Evolutionary conservation across 371 early-diverging fungal genomes (phyloP).

Genomic region (Polyrhizophydium stewartii): DNA sequence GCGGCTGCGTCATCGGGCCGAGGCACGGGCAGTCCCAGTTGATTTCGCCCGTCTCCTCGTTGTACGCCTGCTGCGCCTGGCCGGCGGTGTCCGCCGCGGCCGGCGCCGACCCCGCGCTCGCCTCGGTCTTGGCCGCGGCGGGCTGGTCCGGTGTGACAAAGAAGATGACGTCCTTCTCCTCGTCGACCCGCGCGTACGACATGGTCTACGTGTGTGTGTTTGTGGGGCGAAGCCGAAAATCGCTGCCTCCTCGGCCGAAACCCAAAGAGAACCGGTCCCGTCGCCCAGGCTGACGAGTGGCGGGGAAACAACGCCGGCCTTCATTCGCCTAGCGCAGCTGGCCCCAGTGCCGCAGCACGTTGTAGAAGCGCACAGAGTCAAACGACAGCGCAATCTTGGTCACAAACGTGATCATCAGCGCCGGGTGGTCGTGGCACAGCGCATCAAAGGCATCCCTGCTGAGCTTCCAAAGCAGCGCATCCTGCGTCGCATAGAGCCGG

Average conservation of each 20-base stretch:
- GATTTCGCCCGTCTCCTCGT: conserved; percentile 85
- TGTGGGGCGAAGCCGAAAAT: not conserved
- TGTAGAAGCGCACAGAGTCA: conserved; percentile 25
- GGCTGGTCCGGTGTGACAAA: conserved; percentile 29
- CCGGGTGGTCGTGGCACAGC: conserved; percentile 17
- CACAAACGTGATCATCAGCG: conserved; percentile 22
- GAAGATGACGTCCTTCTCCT: conserved; percentile 51
- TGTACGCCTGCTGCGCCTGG: conserved; percentile 34
- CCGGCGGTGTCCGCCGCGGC: no score
- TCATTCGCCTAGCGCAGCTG: no score
- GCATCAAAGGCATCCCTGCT: conserved; percentile 15
- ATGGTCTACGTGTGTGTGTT: conserved; percentile 15
- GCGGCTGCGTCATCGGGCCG: conserved; percentile 89
- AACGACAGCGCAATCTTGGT: conserved; percentile 23
- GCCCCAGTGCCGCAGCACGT: conserved; percentile 17
- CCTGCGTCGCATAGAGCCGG: conserved; percentile 18
- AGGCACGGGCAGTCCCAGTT: conserved; percentile 99
- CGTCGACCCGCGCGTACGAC: conserved; percentile 38
- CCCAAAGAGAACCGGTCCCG: no score
- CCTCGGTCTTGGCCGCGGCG: not conserved
- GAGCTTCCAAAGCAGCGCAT: conserved; percentile 25
- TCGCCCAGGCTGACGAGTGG: no score
- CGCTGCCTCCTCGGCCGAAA: no score
- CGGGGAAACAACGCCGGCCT: no score
- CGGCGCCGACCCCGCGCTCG: no score